Base-by-base conservation (phyloP, 768 basidiomycete genomes). In the Rhizopogon salebrosus region DNA sequence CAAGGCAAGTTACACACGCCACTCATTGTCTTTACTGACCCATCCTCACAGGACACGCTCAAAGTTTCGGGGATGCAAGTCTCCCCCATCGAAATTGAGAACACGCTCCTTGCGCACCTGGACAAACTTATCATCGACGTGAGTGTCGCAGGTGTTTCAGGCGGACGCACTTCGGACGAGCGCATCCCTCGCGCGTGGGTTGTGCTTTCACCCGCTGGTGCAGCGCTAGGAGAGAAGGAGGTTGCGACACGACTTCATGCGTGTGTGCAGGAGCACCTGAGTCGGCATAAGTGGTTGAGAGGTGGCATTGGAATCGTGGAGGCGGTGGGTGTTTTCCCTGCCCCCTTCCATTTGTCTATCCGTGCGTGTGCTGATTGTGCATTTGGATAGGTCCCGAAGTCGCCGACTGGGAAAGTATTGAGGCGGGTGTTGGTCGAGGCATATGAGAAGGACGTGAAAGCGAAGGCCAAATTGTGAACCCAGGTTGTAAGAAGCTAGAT, bases 61-160 rank as follows among this genome's bases (percentile, higher is more conserved):
- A 89, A 89, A 62, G 75, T 89, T 10, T 86, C 84, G 0, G 87
- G 86, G 4, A 70, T 68, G 20, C 87, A 89, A 65, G 87, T 89
- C 0, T 85, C 87, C 0, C 87, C 87, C 0, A 74, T 77, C 13
- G 87, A 89, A 62, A 83, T 88, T 55, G 87, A 88, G 63, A 72
- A 78, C 42, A 74, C 74, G 23, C 70, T 89, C 2, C 71, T 83
- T 14, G 74, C 76, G 0, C 78, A 88, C 40, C 84, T 85, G 0
- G 72, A 73, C 11, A 72, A 72, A 38, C 72, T 86, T 49, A 77
- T 88, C 54, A 66, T 61, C 11, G 87, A 89, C 58, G 83, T 74
- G 7, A 74, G 78, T 3, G 86, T 89, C 7, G 85, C 83, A 0
- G 87, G 87, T 16, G 83, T 89, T 1, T 74, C 71, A n/a, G 84